Conservation (phyloP, 2,329 filamentous ascomycete genomes). For the Colletotrichum sp. region DNA sequence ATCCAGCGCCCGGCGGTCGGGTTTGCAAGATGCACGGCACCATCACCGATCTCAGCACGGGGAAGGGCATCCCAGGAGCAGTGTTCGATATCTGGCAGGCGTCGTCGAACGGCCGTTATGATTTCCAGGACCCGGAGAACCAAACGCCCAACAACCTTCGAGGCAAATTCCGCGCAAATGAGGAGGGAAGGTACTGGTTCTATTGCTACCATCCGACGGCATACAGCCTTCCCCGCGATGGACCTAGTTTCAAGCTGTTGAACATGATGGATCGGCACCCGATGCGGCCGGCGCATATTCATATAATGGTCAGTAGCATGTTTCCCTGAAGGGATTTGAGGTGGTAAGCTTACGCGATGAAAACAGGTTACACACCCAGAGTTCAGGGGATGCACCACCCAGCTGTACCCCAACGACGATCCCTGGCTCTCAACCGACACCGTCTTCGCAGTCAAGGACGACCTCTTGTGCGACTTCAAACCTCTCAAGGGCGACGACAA, state of each 20-base stretch:
- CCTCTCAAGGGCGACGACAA: conserved; percentile 23
- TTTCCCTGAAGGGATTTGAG: not conserved
- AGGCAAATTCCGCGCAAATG: conserved; percentile 76
- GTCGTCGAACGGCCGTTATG: conserved; percentile 77
- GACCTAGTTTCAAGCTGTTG: not conserved
- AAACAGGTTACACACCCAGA: conserved; percentile 54
- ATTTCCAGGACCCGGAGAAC: conserved; percentile 76
- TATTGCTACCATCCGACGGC: not conserved
- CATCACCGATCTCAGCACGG: not conserved
- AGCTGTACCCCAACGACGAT: conserved; percentile 76
- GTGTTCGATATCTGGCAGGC: conserved; percentile 29
- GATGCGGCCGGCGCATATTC: not conserved
- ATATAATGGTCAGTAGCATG: not conserved
- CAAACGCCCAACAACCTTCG: conserved; percentile 77
- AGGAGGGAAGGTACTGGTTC: conserved; percentile 67
- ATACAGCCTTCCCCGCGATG: not conserved
- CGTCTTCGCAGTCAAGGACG: conserved; percentile 60
- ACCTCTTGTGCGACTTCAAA: conserved; percentile 38
- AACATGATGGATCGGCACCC: not conserved
- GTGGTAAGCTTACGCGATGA: not conserved
- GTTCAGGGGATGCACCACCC: conserved; percentile 75
- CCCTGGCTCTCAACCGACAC: conserved; percentile 62
- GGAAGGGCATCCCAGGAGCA: not conserved
- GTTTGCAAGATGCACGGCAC: not conserved
- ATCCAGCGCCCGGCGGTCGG: not conserved